A percentile compares a stretch with the other conserved stretches of the same genome.
Conservation (phyloP, 352 stramenopile genomes). For the Globisporangium carolinianum region DNA sequence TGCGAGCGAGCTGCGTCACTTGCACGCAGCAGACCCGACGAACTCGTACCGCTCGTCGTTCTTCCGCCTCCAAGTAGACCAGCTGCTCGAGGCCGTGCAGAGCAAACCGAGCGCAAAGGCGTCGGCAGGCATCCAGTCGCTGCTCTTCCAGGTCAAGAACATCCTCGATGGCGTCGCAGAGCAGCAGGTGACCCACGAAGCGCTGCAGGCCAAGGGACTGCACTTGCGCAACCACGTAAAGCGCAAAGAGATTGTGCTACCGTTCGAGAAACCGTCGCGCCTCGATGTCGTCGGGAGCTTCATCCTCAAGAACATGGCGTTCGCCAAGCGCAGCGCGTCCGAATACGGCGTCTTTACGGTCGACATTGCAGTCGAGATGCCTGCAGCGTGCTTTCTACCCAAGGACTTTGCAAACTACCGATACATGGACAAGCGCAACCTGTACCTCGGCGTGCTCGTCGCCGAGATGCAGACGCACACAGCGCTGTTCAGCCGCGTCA, state of each 20-base stretch:
- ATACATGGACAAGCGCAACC: slow-evolving; percentile 85
- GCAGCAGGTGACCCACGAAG: slow-evolving; percentile 73
- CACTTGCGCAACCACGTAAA: slow-evolving; percentile 65
- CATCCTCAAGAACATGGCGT: slow-evolving; percentile 79
- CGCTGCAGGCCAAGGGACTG: slow-evolving; percentile 46
- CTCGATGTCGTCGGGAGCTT: slow-evolving; percentile 86
- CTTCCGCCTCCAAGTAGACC: slow-evolving; percentile 81
- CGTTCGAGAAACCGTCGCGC: slow-evolving; percentile 64
- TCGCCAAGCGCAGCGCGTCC: slow-evolving; percentile 34
- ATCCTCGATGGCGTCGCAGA: slow-evolving; percentile 49
- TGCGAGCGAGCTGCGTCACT: slow-evolving; percentile 67
- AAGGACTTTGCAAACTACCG: slow-evolving; percentile 89
- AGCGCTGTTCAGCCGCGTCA: slow-evolving; percentile 45
- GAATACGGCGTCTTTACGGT: slow-evolving; percentile 61
- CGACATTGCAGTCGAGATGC: slow-evolving; percentile 83
- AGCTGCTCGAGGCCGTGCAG: slow-evolving; percentile 75
- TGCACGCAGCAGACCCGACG: slow-evolving; percentile 69
- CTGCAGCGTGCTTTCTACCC: slow-evolving; percentile 66
- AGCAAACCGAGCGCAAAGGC: slow-evolving; percentile 42
- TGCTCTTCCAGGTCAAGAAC: slow-evolving; percentile 82
- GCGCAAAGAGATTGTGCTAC: slow-evolving; percentile 82
- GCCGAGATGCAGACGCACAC: slow-evolving; percentile 36
- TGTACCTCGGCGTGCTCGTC: slow-evolving; percentile 79
- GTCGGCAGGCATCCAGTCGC: slow-evolving; percentile 39
- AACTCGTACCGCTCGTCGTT: slow-evolving; percentile 79